Percentiles rank a stretch among this genome's conserved stretches.
Conservation (phyloP, 768 basidiomycete species). For the Boletus sensibilis region DNA sequence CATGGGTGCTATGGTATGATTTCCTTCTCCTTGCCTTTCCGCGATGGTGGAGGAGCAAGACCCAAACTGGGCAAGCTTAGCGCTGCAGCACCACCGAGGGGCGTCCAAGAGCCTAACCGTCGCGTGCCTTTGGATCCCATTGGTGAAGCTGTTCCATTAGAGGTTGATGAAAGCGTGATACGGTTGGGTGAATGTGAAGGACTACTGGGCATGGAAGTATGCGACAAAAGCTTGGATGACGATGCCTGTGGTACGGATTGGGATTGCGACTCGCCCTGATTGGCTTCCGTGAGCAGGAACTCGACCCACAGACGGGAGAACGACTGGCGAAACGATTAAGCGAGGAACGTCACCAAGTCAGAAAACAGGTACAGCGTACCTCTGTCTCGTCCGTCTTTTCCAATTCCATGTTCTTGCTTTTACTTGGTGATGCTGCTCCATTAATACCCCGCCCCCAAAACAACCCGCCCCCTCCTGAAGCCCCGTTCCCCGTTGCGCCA, state of each 20-base stretch:
- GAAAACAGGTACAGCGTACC: conserved; percentile 40
- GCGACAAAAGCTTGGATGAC: conserved; percentile 26
- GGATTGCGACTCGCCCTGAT: conserved; percentile 36
- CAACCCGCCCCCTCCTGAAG: conserved; percentile 19
- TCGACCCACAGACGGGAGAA: conserved; percentile 98
- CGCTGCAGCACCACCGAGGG: conserved; percentile 27
- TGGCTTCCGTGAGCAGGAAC: conserved; percentile 90
- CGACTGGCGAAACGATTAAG: conserved; percentile 51
- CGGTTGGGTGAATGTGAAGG: conserved; percentile 30
- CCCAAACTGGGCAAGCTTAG: conserved; percentile 42
- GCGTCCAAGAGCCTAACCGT: conserved; percentile 41
- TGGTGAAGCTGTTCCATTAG: conserved; percentile 17
- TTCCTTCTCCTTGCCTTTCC: conserved; percentile 50
- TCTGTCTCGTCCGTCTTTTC: conserved; percentile 85
- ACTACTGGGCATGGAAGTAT: conserved; percentile 40
- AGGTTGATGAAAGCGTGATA: background rate
- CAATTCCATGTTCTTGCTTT: conserved; percentile 49
- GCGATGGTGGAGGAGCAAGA: conserved; percentile 36
- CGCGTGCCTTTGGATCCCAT: conserved; percentile 31
- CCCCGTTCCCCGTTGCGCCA: conserved; percentile 19
- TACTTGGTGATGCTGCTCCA: conserved; percentile 30
- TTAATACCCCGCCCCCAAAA: conserved; percentile 24
- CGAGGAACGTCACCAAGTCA: background rate
- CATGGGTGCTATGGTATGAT: conserved; percentile 11
- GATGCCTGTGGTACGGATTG: conserved; percentile 19